Percentiles rank a stretch among this genome's conserved stretches.
phyloP scores from a whole-genome alignment of 108 stramenopile species.

The Asterionellopsis glacialis region DNA sequence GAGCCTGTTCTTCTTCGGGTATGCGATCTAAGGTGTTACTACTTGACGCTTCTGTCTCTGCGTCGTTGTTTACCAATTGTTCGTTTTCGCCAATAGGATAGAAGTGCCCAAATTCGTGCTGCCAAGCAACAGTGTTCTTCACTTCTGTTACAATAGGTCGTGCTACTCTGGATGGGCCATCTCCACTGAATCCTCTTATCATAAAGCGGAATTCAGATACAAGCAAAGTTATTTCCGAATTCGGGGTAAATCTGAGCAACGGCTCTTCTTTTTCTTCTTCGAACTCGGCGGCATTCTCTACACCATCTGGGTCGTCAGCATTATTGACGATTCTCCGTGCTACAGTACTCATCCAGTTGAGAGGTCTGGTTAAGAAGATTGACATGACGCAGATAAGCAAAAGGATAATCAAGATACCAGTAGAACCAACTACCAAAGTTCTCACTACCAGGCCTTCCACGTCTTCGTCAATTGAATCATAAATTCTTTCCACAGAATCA shows the following conservation, averaged over 20 bases:
- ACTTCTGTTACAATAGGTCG: slow-evolving; percentile 14
- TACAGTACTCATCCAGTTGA: slow-evolving; percentile 45
- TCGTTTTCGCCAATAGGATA: slow-evolving; percentile 1
- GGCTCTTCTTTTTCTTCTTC: neutral
- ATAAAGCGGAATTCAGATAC: slow-evolving; percentile 26
- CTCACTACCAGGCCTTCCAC: slow-evolving; percentile 16
- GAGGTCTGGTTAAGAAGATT: slow-evolving; percentile 31
- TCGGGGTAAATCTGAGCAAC: slow-evolving; percentile 23
- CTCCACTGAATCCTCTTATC: slow-evolving; percentile 26
- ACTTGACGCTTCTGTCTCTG: neutral
- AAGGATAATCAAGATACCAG: slow-evolving; percentile 29
- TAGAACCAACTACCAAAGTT: slow-evolving; percentile 23
- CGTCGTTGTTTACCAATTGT: neutral
- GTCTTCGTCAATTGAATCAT: slow-evolving; percentile 20
- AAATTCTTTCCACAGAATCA: slow-evolving; percentile 19
- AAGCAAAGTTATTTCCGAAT: slow-evolving; percentile 43
- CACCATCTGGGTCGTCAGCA: slow-evolving; percentile 15
- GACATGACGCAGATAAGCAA: slow-evolving; percentile 24
- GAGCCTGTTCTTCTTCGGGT: too few species aligned
- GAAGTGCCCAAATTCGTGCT: slow-evolving; percentile 27
- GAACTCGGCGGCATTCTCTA: slow-evolving; percentile 3
- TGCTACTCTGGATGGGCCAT: slow-evolving; percentile 21
- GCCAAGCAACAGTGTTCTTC: slow-evolving; percentile 28
- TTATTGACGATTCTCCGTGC: slow-evolving; percentile 32
- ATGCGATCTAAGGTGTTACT: too few species aligned